phyloP scores from a whole-genome alignment of 352 stramenopile genomes.

The Pythium biforme region DNA sequence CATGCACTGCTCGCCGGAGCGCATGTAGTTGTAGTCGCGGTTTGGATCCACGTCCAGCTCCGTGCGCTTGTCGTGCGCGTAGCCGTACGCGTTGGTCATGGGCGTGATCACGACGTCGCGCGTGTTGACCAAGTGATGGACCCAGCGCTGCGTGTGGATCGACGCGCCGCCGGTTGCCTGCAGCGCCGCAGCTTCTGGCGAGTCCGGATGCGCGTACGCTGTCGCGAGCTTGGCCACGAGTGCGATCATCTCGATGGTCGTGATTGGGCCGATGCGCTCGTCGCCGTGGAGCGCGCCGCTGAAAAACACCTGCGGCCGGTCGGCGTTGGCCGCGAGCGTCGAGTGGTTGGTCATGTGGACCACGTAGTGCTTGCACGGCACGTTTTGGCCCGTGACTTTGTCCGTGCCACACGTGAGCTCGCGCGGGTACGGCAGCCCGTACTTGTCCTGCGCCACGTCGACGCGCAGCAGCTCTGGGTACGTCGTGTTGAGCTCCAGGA shows the following conservation, averaged over 20 bases:
- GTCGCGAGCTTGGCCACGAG: constrained; percentile 73
- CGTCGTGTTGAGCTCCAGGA: constrained; percentile 67
- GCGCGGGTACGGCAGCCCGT: constrained; percentile 66
- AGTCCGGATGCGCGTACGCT: constrained; percentile 30
- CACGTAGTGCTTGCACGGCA: constrained; percentile 81
- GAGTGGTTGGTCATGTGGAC: constrained; percentile 89
- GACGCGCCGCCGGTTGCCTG: constrained; percentile 18
- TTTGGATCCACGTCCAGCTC: constrained; percentile 96
- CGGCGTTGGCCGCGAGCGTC: constrained; percentile 56
- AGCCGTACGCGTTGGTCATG: constrained; percentile 95
- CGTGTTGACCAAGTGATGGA: constrained; percentile 85
- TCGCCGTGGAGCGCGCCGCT: constrained; percentile 96
- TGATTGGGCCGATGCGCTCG: constrained; percentile 91
- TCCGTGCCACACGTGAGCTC: constrained; percentile 63
- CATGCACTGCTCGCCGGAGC: constrained; percentile 88
- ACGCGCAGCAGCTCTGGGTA: constrained; percentile 81
- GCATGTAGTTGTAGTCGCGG: constrained; percentile 98
- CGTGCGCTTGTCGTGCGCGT: constrained; percentile 74
- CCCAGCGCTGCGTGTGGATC: constrained; percentile 60
- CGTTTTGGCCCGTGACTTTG: constrained; percentile 31
- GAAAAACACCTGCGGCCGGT: constrained; percentile 94
- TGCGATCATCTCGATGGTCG: constrained; percentile 89
- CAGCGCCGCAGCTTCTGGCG: constrained; percentile 5
- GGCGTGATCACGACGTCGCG: constrained; percentile 82
- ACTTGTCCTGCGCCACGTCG: constrained; percentile 81